These are phyloP conservation scores for Stereum hirsutum DNA, from an alignment of 1,284 basidiomycete genomes.

Conservation along the genomic window DNA sequence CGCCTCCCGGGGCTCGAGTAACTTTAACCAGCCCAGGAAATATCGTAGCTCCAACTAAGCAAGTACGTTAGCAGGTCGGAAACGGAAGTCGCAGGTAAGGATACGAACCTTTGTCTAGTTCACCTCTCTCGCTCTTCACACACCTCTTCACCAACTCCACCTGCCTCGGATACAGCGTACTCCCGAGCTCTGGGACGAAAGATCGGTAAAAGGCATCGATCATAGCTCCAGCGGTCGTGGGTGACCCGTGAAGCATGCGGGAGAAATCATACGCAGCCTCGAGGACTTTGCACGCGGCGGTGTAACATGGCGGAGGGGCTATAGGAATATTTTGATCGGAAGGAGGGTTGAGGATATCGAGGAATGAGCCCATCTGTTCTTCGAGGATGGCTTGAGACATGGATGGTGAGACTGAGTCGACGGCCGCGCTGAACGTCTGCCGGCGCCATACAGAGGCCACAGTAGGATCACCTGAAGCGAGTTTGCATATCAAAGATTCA, in stretches of 20 bases:
- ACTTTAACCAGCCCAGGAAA: conserved; percentile 82
- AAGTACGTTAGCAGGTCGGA: no score
- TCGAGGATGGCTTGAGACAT: conserved; percentile 55
- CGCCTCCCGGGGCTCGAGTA: conserved; percentile 29
- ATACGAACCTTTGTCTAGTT: conserved; percentile 56
- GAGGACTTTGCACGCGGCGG: conserved; percentile 43
- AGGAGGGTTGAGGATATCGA: conserved; percentile 31
- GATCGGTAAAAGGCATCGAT: conserved; percentile 71
- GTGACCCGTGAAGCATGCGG: conserved; percentile 71
- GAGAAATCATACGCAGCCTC: conserved; percentile 67
- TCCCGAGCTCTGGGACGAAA: conserved; percentile 72
- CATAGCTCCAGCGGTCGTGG: conserved; percentile 38
- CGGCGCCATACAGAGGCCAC: conserved; percentile 79
- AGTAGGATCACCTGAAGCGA: conserved; percentile 56
- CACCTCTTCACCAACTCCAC: conserved; percentile 76
- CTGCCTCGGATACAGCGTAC: conserved; percentile 53
- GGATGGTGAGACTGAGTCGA: conserved; percentile 61
- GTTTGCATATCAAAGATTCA: not conserved
- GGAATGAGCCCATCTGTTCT: conserved; percentile 58
- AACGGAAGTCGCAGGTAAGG: no score
- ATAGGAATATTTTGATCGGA: conserved; percentile 21
- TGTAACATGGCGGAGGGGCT: conserved; percentile 30
- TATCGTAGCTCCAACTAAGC: conserved; percentile 71
- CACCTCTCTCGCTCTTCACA: conserved; percentile 59
- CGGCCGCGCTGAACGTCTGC: conserved; percentile 76